A percentile compares a stretch with the other conserved stretches of the same genome.
Conservation (phyloP, 2,329 filamentous ascomycete genomes). For the Alternaria infectoria region DNA sequence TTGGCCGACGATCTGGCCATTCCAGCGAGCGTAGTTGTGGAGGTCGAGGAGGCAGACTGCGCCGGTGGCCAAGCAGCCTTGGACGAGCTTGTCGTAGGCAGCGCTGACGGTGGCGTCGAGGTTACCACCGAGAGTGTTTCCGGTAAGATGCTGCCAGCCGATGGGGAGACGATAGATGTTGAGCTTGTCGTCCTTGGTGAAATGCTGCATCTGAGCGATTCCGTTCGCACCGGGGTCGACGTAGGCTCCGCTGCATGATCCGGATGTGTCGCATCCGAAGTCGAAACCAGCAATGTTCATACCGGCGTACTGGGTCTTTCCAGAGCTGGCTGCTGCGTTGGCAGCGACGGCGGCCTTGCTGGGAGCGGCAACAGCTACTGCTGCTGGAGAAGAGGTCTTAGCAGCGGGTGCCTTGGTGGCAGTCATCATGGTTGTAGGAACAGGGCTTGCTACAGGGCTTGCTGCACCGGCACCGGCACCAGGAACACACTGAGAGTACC, state of each 20-base stretch:
- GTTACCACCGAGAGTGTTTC: conserved; percentile 57
- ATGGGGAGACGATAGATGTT: conserved; percentile 66
- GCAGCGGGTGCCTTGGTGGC: background rate
- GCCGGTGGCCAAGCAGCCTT: conserved; percentile 63
- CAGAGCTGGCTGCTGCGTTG: background rate
- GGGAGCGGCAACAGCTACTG: background rate
- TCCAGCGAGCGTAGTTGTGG: conserved; percentile 61
- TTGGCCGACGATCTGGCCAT: conserved; percentile 69
- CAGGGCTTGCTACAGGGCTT: background rate
- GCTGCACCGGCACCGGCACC: background rate
- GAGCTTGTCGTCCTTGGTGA: conserved; percentile 59
- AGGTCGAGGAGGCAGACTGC: conserved; percentile 66
- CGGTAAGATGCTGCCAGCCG: conserved; percentile 66
- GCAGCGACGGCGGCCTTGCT: background rate
- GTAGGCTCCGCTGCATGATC: conserved; percentile 30
- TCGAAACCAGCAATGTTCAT: conserved; percentile 58
- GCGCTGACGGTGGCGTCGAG: conserved; percentile 58
- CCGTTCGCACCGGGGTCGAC: conserved; percentile 43
- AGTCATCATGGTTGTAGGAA: background rate
- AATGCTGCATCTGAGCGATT: conserved; percentile 63
- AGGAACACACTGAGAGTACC: conserved; percentile 51
- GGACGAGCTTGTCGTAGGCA: conserved; percentile 62
- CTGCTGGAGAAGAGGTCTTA: background rate
- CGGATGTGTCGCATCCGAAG: conserved; percentile 52
- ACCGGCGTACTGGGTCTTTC: conserved; percentile 39